Base-by-base conservation (phyloP, 2,329 filamentous ascomycete genomes). In the Clonostachys chloroleuca region DNA sequence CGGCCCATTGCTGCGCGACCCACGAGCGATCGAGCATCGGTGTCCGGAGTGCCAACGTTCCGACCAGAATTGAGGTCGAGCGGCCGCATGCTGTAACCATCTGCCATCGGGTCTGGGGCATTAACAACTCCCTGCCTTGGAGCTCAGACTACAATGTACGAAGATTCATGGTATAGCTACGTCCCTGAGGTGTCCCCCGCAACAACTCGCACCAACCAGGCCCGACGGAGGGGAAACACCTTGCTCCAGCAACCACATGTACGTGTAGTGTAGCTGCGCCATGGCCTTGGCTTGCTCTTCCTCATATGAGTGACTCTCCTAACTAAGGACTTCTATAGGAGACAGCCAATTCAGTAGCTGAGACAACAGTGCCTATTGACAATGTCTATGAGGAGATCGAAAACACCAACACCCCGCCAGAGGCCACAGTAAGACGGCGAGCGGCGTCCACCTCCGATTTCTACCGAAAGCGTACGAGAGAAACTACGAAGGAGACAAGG, bases 151-250 rank as follows among this genome's bases (percentile, higher is more conserved):
- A 71, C 54, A 55, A 91, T 90, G 86, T 89, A 89, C 65, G 88
- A 92, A 67, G 88, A 92, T 66, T 83, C 86, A 33, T 92, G 88
- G 87, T 90, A 92, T 69, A 89, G 79, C 62, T 85, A 89, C 60
- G 81, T 88, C 53, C 80, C 86, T 24, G 81, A 86, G 47, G 67
- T 79, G 46, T 69, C 77, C 49, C 69, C 75, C 24, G 24, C 24
- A 30, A 30, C 24, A 30, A 30, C 24, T 30, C 24, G 35, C 47
- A 17, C 33, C 53, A 78, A 74, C 56, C 71, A 71, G 50, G 67
- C 69, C 9, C 24, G 87, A 60, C 79, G 78, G 53, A 81, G 87
- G 50, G 82, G 79, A 58, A 78, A 85, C 61, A 89, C 86, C 39
- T 74, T 92, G 45, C 73, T 92, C 46, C 80, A 84, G 58, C 81